These are phyloP conservation scores for Solanum clarkiae DNA, from an alignment of 257 asterid species.

Conservation along the genomic window DNA sequence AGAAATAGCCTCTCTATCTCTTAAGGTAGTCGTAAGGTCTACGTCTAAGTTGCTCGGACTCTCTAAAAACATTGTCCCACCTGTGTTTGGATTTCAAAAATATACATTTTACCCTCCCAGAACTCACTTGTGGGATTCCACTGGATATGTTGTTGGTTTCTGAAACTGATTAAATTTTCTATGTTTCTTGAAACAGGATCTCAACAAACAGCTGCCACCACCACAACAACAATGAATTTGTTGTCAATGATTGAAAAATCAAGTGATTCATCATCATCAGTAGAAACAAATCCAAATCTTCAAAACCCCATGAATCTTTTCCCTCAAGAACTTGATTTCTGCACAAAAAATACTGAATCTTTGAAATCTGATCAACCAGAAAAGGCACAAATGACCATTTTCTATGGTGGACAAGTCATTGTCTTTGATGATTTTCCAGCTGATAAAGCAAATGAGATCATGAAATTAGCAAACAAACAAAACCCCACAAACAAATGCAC, in stretches of 20 bases:
- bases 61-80: no score
- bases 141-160: background rate
- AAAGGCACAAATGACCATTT: constrained; percentile 11
- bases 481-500: background rate
- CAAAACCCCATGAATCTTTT: background rate
- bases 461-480: constrained; percentile 1
- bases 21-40: no score
- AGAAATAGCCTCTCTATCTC: no score
- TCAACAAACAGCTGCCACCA: background rate
- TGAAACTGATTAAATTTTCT: background rate
- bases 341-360: background rate
- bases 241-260: constrained; percentile 37
- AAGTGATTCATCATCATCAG: background rate
- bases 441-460: constrained; percentile 11
- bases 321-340: background rate
- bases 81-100: no score
- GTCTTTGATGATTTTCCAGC: constrained; percentile 14
- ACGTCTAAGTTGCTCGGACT: no score
- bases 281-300: background rate
- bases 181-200: constrained; percentile 1
- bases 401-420: constrained; percentile 10
- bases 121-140: no score
- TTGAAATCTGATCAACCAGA: background rate
- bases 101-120: no score
- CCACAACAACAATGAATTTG: constrained; percentile 17